Conservation (phyloP, 2,329 filamentous ascomycete species). For the Calonectria crousiana region DNA sequence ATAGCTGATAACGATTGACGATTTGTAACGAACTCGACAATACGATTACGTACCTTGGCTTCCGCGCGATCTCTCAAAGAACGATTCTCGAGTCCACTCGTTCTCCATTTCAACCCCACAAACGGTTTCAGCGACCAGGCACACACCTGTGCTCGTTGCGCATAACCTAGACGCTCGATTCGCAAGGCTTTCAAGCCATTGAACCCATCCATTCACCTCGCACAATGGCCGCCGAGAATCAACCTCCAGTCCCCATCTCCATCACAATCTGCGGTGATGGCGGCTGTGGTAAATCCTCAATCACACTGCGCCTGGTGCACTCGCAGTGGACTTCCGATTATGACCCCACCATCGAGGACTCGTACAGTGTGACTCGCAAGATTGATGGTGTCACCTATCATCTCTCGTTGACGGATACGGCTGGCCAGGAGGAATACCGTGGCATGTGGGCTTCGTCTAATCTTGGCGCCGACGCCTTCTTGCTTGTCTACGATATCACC, state of each 20-base stretch:
- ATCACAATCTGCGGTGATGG: constrained; percentile 91
- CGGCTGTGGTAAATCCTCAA: constrained; percentile 87
- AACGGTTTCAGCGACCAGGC: constrained; percentile 26
- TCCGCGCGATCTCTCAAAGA: background rate
- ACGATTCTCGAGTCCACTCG: constrained; percentile 4
- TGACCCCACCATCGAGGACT: constrained; percentile 86
- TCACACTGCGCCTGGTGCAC: constrained; percentile 84
- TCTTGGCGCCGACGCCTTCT: constrained; percentile 83
- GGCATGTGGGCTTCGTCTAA: constrained; percentile 87
- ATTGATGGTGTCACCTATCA: constrained; percentile 87
- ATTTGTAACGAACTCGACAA: constrained; percentile 9
- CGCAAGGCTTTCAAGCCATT: background rate
- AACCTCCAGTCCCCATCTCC: constrained; percentile 67
- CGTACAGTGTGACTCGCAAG: constrained; percentile 83
- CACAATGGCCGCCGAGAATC: constrained; percentile 37
- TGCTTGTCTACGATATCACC: constrained; percentile 91
- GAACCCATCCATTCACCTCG: background rate
- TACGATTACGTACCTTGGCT: background rate
- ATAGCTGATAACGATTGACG: background rate
- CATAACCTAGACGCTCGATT: background rate
- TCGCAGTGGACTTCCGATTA: constrained; percentile 88
- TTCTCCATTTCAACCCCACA: constrained; percentile 23
- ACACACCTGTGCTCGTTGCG: background rate
- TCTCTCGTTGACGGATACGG: constrained; percentile 84
- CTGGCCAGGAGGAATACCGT: constrained; percentile 91